Conservation (phyloP, 2,329 filamentous ascomycete genomes). For the Aspergillus carbonarius region DNA sequence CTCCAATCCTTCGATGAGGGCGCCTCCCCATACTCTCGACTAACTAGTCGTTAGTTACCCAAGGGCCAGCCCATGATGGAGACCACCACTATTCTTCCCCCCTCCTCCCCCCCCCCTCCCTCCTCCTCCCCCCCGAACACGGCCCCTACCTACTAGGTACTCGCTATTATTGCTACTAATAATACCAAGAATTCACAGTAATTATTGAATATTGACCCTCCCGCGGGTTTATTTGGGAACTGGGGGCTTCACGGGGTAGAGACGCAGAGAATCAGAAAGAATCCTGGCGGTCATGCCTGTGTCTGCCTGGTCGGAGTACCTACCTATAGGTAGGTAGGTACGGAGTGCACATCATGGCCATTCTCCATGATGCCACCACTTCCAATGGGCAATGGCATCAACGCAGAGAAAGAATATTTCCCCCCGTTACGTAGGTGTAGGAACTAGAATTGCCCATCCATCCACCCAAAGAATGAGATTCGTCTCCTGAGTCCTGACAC, state of each 20-base stretch:
- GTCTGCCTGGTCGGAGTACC: neutral
- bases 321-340: neutral
- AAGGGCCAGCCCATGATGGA: neutral
- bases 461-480: neutral
- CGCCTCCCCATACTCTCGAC: neutral
- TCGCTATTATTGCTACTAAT: neutral
- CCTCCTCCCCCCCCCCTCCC: neutral
- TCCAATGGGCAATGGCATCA: neutral
- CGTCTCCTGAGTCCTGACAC: constrained; percentile 2
- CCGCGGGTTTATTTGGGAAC: neutral
- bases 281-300: neutral
- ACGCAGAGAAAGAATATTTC: no score
- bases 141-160: neutral
- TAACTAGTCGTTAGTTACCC: neutral
- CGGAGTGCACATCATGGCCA: neutral
- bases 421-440: no score
- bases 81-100: neutral
- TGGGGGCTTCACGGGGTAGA: constrained; percentile 2
- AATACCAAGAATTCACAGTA: neutral
- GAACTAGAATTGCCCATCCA: neutral
- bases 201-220: neutral
- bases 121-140: neutral
- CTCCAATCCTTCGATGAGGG: neutral
- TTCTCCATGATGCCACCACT: neutral
- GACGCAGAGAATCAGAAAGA: constrained; percentile 5